phyloP scores from a whole-genome alignment of 768 basidiomycete species.

The Pisolithus orientalis region DNA sequence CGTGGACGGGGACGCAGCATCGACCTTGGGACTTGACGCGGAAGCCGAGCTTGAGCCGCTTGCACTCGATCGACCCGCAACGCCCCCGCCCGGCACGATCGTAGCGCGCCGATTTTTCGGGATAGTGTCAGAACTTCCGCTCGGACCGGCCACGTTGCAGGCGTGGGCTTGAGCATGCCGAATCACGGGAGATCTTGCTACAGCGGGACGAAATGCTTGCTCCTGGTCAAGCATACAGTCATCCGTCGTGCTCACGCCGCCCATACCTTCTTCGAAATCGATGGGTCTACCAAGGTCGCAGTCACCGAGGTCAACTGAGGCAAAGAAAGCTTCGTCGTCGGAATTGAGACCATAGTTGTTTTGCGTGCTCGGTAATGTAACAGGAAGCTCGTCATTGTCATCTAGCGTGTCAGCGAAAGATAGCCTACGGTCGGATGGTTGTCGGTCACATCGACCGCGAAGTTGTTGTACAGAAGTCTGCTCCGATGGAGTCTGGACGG shows the following conservation, averaged over 20 bases:
- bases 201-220: slow-evolving; percentile 2
- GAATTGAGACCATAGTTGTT: slow-evolving; percentile 47
- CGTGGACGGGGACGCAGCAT: background rate
- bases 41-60: background rate
- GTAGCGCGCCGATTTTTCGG: background rate
- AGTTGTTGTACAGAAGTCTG: slow-evolving; percentile 5
- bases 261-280: slow-evolving; percentile 34
- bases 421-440: slow-evolving; percentile 7
- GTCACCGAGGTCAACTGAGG: slow-evolving; percentile 47
- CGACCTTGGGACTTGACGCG: background rate
- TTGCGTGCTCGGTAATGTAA: slow-evolving; percentile 12
- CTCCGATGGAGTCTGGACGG: slow-evolving; percentile 26
- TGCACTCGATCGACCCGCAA: background rate
- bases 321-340: slow-evolving; percentile 64
- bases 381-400: slow-evolving; percentile 1
- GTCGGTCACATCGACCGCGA: slow-evolving; percentile 1
- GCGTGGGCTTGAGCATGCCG: slow-evolving; percentile 8
- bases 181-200: background rate
- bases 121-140: background rate
- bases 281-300: slow-evolving; percentile 35
- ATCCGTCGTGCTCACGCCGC: slow-evolving; percentile 10
- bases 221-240: background rate
- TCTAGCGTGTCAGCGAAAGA: slow-evolving; percentile 6
- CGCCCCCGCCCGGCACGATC: background rate
- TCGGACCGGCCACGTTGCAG: background rate